Base-by-base conservation (phyloP, 345 rosid species). In the Eutrema japonicum region DNA sequence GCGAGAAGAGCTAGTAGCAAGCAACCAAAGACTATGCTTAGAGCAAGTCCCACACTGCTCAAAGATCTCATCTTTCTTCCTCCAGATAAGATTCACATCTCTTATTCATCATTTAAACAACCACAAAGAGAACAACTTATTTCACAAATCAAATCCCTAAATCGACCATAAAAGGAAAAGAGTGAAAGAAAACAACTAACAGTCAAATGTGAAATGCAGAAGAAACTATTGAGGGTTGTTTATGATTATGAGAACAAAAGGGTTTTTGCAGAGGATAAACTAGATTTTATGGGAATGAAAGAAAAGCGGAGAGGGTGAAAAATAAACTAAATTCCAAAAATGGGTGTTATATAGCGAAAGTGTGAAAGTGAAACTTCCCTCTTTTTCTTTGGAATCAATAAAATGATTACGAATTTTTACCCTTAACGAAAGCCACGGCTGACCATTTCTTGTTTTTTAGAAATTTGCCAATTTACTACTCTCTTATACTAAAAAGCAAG, bases 11-110 rank as follows among this genome's bases (percentile, higher is more conserved):
- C 99, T 46, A 95, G 16, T 16, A 95, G 69, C 6, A 95, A 82
- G 64, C 88, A 89, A 33, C 92, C 96, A 77, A 95, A 95, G 69
- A 95, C 88, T 73, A 90, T 87, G 78, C 91, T 92, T 78, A 95
- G 75, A 41, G 93, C 99, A 80, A 95, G 95, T 11, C 97, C 99
- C 47, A 91, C 90, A 80, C 91, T 81, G 41, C 99, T 91, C 79
- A 94, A 76, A 78, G 97, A 89, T 79, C 83, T 91, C 99, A 94
- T 94, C 74, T 77, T 85, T 75, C 47, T 26, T 52, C 41, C 18
- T 72, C 59, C 2, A 68, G 36, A 72, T 54, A 68, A 70, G 66
- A 70, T 63, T 62, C 70, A 75, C 60, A 48, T 74, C 22, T 50
- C 73, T 50, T 67, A 8, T 36, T 60, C 79, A 45, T 75, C 48